Percentiles rank a stretch among this genome's conserved stretches.
Evolutionary conservation across 495 filamentous ascomycete genomes (phyloP).

Genomic region (Xylaria nigripes): DNA sequence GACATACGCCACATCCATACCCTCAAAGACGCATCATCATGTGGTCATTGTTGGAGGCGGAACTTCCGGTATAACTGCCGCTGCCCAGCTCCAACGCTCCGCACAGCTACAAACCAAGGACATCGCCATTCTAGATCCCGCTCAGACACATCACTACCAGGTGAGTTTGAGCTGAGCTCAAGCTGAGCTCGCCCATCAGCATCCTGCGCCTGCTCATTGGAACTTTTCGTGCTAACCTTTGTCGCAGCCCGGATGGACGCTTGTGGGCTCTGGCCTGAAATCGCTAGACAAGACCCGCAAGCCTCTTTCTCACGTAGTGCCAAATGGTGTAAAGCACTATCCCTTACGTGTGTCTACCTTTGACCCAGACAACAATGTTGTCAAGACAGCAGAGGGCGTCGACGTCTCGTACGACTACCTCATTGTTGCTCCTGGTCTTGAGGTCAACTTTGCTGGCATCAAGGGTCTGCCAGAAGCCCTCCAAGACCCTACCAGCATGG

Average conservation of each 20-base stretch:
- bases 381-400: conserved; percentile 51
- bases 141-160: conserved; percentile 57
- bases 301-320: conserved; percentile 45
- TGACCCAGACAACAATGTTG: conserved; percentile 47
- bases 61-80: conserved; percentile 52
- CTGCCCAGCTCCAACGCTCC: conserved; percentile 53
- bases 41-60: conserved; percentile 59
- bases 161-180: background rate
- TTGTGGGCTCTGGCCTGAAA: conserved; percentile 59
- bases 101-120: conserved; percentile 50
- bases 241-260: conserved; percentile 56
- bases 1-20: conserved; percentile 23
- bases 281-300: conserved; percentile 45
- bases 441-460: conserved; percentile 46
- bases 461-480: conserved; percentile 55
- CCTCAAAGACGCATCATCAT: conserved; percentile 43
- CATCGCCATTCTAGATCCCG: conserved; percentile 59
- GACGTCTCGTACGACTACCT: conserved; percentile 56
- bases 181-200: no score
- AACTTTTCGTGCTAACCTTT: conserved; percentile 1
- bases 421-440: conserved; percentile 56
- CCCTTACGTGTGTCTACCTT: conserved; percentile 44
- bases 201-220: background rate
- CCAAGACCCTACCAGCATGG: conserved; percentile 43
- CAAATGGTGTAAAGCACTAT: conserved; percentile 57